Conservation (phyloP, 106 monocot species). For the Dactylorhiza incarnata region DNA sequence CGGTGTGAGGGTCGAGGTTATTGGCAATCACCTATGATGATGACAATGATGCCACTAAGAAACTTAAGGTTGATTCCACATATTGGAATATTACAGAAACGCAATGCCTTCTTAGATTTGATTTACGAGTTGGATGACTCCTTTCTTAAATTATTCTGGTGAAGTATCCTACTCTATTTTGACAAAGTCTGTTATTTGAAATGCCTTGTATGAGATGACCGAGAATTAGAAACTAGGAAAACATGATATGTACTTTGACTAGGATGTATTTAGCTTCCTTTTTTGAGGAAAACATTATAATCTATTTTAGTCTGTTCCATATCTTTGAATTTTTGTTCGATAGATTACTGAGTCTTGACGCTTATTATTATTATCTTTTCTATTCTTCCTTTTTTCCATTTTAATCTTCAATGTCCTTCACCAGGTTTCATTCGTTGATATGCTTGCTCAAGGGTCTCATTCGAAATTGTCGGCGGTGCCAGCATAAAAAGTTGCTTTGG, state of each 20-base stretch:
- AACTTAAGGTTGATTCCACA: not conserved
- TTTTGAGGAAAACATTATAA: not conserved
- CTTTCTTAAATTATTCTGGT: not conserved
- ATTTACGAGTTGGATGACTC: no score
- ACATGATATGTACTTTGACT: not conserved
- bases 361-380: not conserved
- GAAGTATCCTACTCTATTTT: not conserved
- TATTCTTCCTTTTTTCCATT: not conserved
- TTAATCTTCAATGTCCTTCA: not conserved
- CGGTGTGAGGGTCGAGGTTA: no score
- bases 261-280: not conserved
- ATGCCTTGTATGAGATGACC: not conserved
- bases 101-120: no score
- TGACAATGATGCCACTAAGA: not conserved
- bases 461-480: slow-evolving; percentile 6
- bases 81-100: no score
- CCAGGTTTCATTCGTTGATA: slow-evolving; percentile 7
- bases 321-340: not conserved
- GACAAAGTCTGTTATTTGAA: not conserved
- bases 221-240: not conserved
- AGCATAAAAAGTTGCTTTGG: slow-evolving; percentile 6
- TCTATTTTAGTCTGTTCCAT: not conserved
- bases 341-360: not conserved
- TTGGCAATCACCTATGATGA: not conserved
- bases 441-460: slow-evolving; percentile 4